Percentiles rank a stretch among this genome's conserved stretches.
Conservation (phyloP, 164 flowering plant genomes). For the Tinospora cordifolia region DNA sequence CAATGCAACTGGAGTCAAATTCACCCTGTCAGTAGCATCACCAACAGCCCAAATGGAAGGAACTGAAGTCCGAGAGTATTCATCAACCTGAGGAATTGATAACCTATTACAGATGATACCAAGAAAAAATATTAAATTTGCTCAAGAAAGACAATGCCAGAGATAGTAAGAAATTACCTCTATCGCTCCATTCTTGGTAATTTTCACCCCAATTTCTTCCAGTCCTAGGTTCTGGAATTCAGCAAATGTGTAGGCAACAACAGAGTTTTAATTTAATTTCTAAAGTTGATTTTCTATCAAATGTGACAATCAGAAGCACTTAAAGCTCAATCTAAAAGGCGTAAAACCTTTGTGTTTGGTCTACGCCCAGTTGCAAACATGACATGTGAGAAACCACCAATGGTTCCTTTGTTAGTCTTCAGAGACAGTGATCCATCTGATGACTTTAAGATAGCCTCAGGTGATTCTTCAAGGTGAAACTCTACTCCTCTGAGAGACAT, state of each 20-base stretch:
- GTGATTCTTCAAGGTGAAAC: slow-evolving; percentile 85
- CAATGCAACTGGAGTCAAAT: slow-evolving; percentile 98
- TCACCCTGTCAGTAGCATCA: slow-evolving; percentile 88
- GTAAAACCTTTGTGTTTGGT: slow-evolving; percentile 83
- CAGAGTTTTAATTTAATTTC: background rate
- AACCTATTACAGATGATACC: background rate
- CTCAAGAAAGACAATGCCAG: background rate
- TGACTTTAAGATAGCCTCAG: slow-evolving; percentile 64
- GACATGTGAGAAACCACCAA: slow-evolving; percentile 90
- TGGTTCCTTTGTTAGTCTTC: slow-evolving; percentile 79
- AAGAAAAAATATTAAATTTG: background rate
- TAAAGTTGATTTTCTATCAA: background rate
- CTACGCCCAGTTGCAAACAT: slow-evolving; percentile 98
- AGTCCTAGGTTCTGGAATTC: slow-evolving; percentile 69
- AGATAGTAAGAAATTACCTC: slow-evolving; percentile 38
- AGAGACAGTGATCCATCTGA: slow-evolving; percentile 72
- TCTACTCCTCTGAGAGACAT: slow-evolving; percentile 87
- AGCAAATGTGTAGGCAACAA: slow-evolving; percentile 4
- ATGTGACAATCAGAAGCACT: background rate
- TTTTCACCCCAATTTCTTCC: slow-evolving; percentile 68
- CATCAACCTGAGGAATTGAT: slow-evolving; percentile 63
- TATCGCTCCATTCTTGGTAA: slow-evolving; percentile 77
- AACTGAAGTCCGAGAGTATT: slow-evolving; percentile 78
- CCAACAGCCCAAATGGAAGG: slow-evolving; percentile 99
- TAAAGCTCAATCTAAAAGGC: slow-evolving; percentile 2